Conservation (phyloP, 495 filamentous ascomycete species). For the Penicillium crystallinum region DNA sequence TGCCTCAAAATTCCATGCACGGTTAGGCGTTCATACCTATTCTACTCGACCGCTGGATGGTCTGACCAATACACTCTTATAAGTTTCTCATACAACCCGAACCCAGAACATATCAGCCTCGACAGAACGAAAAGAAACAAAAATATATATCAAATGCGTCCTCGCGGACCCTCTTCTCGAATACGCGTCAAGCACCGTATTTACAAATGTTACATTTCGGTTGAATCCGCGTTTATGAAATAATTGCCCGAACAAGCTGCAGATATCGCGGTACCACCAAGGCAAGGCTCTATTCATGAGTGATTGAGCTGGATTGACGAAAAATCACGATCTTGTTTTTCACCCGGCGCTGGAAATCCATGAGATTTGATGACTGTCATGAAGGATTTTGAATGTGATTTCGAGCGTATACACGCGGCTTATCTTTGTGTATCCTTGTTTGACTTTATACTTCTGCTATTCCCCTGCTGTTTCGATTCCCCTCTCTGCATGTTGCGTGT, state of each 20-base stretch:
- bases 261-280: conserved; percentile 35
- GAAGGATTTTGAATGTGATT: conserved; percentile 17
- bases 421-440: conserved; percentile 3
- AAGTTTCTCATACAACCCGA: background rate
- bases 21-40: background rate
- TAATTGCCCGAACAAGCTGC: conserved; percentile 30
- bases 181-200: background rate
- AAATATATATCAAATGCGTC: conserved; percentile 19
- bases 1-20: background rate
- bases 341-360: background rate
- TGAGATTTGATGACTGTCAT: conserved; percentile 15
- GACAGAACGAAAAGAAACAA: conserved; percentile 18
- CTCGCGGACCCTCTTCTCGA: conserved; percentile 22
- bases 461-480: conserved; percentile 25
- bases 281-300: background rate
- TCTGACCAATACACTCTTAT: conserved; percentile 3
- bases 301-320: conserved; percentile 4
- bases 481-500: conserved; percentile 26
- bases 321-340: background rate
- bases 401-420: conserved; percentile 17
- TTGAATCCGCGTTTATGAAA: conserved; percentile 25
- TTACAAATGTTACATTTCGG: conserved; percentile 1
- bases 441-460: conserved; percentile 13
- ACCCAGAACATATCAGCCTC: conserved; percentile 1
- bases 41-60: conserved; percentile 13